phyloP scores from a whole-genome alignment of 2,329 filamentous ascomycete species.

The Pseudogymnoascus sp. region DNA sequence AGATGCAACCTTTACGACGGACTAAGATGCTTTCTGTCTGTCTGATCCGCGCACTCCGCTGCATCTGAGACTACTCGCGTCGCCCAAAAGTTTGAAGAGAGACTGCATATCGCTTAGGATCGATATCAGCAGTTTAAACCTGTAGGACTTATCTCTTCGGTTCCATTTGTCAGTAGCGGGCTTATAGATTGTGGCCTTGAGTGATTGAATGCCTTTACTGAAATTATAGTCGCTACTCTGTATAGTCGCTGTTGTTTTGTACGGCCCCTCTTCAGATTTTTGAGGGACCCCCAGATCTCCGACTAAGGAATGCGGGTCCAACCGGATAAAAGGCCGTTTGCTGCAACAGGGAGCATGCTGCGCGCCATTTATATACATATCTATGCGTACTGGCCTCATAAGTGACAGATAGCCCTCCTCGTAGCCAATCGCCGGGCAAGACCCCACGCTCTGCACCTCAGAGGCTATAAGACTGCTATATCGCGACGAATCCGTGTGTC shows the following conservation, averaged over 20 bases:
- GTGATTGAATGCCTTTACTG: not conserved
- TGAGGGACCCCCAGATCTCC: not conserved
- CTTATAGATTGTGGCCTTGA: not conserved
- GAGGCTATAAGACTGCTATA: slow-evolving; percentile 1
- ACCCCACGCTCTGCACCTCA: not conserved
- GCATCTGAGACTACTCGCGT: not conserved
- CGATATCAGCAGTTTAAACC: not conserved
- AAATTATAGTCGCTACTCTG: not conserved
- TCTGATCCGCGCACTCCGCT: not conserved
- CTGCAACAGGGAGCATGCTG: not conserved
- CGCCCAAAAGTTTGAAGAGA: not conserved
- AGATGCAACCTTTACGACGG: slow-evolving; percentile 1
- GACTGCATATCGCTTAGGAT: not conserved
- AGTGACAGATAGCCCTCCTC: not conserved
- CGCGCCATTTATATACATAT: not conserved
- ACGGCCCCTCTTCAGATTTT: not conserved
- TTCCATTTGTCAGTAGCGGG: not conserved
- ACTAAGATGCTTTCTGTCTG: not conserved
- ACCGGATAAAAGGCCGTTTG: slow-evolving; percentile 1
- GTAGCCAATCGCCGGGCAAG: not conserved
- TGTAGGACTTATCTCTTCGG: not conserved
- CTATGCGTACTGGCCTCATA: not conserved
- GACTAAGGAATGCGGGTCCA: slow-evolving; percentile 3
- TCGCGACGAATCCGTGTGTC: not conserved
- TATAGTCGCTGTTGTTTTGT: not conserved